These are phyloP conservation scores for Calamus simplicifolius DNA, from an alignment of 176 grass and related monocot genomes.

Conservation along the genomic window DNA sequence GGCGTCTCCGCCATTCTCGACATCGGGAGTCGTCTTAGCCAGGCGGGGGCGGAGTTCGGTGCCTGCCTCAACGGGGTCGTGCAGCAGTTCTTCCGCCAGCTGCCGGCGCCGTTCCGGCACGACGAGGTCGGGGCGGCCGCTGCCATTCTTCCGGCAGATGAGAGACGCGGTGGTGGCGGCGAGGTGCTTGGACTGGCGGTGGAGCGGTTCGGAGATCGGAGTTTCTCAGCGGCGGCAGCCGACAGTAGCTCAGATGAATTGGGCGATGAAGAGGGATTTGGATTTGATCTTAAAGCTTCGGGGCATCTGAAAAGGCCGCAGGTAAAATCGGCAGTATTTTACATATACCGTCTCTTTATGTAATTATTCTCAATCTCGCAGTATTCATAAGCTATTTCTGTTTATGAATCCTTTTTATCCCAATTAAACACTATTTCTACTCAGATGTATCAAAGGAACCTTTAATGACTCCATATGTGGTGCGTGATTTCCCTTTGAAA, in stretches of 20 bases:
- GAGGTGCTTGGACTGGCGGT: neutral
- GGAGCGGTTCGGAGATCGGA: neutral
- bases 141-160: constrained; percentile 10
- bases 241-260: constrained; percentile 11
- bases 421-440: too few relatives aligned
- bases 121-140: constrained; percentile 20
- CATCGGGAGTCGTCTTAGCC: constrained; percentile 34
- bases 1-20: constrained; percentile 38
- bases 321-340: constrained; percentile 18
- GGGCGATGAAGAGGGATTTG: constrained; percentile 49
- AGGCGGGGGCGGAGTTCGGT: constrained; percentile 49
- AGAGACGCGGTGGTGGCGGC: neutral
- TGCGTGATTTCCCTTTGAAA: too few relatives aligned
- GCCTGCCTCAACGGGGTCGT: constrained; percentile 60
- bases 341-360: too few relatives aligned
- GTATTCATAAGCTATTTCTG: too few relatives aligned
- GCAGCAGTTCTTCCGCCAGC: constrained; percentile 46
- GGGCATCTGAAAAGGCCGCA: constrained; percentile 37
- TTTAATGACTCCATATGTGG: too few relatives aligned
- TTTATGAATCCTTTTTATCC: too few relatives aligned
- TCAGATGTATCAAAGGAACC: too few relatives aligned
- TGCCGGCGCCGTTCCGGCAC: constrained; percentile 19
- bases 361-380: too few relatives aligned
- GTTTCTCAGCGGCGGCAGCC: neutral
- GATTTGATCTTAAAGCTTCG: constrained; percentile 28